Percentiles rank a stretch among this genome's conserved stretches.
phyloP scores from a whole-genome alignment of 2,329 filamentous ascomycete genomes.

The Xylaria sp. region DNA sequence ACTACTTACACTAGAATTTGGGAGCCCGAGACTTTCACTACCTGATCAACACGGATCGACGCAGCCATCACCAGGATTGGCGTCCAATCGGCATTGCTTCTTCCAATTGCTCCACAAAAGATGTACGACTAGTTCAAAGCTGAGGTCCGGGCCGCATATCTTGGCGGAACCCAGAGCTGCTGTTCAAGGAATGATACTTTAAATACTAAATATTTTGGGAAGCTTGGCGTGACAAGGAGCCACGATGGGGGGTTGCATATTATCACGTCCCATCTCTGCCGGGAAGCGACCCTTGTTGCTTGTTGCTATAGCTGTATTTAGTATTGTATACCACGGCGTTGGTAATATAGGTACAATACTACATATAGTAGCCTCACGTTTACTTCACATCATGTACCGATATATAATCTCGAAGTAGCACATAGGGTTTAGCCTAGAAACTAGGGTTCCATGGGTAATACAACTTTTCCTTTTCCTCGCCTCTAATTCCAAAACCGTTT shows the following conservation, averaged over 20 bases:
- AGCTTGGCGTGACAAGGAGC: conserved; percentile 17
- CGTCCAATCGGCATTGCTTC: conserved; percentile 29
- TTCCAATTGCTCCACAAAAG: conserved; percentile 18
- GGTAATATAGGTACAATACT: neutral
- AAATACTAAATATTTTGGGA: conserved; percentile 5
- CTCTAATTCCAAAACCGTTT: neutral
- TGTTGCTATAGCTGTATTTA: neutral
- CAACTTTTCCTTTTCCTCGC: neutral
- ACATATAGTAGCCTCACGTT: neutral
- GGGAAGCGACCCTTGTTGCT: neutral
- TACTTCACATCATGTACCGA: neutral
- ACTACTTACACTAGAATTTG: conserved; percentile 14
- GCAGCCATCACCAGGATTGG: neutral
- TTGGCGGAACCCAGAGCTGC: conserved; percentile 14
- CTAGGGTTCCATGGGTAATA: neutral
- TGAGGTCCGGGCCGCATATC: conserved; percentile 34
- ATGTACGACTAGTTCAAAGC: conserved; percentile 31
- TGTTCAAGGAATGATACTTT: too few species aligned
- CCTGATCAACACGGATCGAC: conserved; percentile 26
- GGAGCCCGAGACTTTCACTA: conserved; percentile 25
- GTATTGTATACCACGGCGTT: neutral
- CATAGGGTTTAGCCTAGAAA: neutral
- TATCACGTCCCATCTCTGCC: neutral
- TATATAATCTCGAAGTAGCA: neutral
- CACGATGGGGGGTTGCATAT: neutral